These are phyloP conservation scores for Porphyrellus cyaneotinctus DNA, from an alignment of 768 basidiomycete species.

Conservation along the genomic window DNA sequence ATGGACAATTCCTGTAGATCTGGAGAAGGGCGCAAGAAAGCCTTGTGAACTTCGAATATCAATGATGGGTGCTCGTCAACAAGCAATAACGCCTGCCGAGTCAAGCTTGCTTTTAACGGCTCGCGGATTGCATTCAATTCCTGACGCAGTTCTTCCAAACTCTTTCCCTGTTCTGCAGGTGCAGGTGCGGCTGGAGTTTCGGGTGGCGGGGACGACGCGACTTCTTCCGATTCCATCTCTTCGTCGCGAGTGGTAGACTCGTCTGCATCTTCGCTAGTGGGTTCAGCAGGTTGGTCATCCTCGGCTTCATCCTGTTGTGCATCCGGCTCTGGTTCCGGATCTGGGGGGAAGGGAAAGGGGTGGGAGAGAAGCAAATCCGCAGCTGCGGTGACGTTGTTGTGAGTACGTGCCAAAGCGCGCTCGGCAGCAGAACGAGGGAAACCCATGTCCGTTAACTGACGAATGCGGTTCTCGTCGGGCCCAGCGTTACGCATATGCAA, in stretches of 20 bases:
- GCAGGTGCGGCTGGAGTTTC: constrained; percentile 14
- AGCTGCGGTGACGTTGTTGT: constrained; percentile 86
- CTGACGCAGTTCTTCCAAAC: constrained; percentile 58
- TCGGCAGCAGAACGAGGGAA: constrained; percentile 88
- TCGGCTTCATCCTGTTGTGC: constrained; percentile 15
- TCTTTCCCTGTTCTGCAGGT: constrained; percentile 35
- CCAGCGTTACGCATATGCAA: constrained; percentile 37
- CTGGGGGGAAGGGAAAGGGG: constrained; percentile 72
- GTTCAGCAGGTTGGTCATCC: constrained; percentile 27
- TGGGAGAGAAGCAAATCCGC: constrained; percentile 83
- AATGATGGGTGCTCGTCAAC: constrained; percentile 86
- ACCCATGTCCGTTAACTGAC: constrained; percentile 93
- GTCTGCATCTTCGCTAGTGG: constrained; percentile 25
- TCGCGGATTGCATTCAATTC: constrained; percentile 66
- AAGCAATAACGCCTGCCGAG: constrained; percentile 66
- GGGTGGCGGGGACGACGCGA: constrained; percentile 7
- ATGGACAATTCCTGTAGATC: constrained; percentile 63
- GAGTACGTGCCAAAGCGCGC: constrained; percentile 74
- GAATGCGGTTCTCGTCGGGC: constrained; percentile 74
- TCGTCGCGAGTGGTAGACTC: constrained; percentile 25
- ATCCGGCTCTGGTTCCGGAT: constrained; percentile 37
- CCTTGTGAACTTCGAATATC: constrained; percentile 82
- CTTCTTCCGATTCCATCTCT: constrained; percentile 25
- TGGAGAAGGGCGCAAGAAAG: constrained; percentile 65
- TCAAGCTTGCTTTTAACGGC: constrained; percentile 58